phyloP scores from a whole-genome alignment of 2,329 filamentous ascomycete genomes.

The Aspergillus sp. region DNA sequence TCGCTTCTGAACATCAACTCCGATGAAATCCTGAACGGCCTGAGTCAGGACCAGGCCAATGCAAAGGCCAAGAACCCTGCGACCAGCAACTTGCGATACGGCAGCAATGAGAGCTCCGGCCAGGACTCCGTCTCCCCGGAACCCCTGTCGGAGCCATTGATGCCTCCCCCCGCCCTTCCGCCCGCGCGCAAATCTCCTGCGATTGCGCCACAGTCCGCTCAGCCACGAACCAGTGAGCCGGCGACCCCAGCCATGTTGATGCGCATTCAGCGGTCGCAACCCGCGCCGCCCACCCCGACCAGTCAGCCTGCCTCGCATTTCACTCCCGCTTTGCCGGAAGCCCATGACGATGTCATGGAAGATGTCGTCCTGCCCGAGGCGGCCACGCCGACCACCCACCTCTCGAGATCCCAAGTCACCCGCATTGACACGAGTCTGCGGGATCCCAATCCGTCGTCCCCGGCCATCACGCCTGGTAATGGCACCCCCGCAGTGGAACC shows the following conservation, averaged over 20 bases:
- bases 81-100: conserved; percentile 31
- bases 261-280: conserved; percentile 60
- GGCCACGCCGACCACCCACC: conserved; percentile 48
- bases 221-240: conserved; percentile 51
- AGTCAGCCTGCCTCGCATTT: conserved; percentile 35
- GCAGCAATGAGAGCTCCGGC: conserved; percentile 46
- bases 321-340: conserved; percentile 40
- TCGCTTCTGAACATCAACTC: conserved; percentile 30
- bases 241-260: conserved; percentile 88
- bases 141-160: conserved; percentile 49
- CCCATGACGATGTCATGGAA: conserved; percentile 58
- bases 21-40: conserved; percentile 33
- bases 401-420: conserved; percentile 44
- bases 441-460: conserved; percentile 47
- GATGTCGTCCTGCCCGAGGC: conserved; percentile 74
- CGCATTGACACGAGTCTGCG: conserved; percentile 49
- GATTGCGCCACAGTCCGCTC: conserved; percentile 31
- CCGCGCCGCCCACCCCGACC: conserved; percentile 35
- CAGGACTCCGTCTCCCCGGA: conserved; percentile 51
- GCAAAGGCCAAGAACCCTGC: conserved; percentile 24
- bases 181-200: conserved; percentile 41
- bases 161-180: conserved; percentile 50
- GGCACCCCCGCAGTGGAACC: conserved; percentile 54
- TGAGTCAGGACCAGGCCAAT: conserved; percentile 35
- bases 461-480: conserved; percentile 58